A percentile compares a stretch with the other conserved stretches of the same genome.
Evolutionary conservation across 768 basidiomycete species (phyloP).

Genomic region (Lactarius quietus): DNA sequence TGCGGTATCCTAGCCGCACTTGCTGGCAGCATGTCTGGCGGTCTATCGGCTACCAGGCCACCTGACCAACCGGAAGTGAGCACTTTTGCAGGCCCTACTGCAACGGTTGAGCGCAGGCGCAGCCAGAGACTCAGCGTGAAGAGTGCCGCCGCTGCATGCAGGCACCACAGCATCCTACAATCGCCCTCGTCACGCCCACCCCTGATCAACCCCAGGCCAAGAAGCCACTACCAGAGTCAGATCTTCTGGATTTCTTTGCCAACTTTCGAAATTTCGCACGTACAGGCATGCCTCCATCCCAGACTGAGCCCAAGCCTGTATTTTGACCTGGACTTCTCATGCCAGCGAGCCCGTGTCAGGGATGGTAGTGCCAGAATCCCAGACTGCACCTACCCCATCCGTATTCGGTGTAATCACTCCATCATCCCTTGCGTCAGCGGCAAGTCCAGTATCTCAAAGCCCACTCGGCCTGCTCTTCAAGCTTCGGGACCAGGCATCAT

Average conservation of each 20-base stretch:
- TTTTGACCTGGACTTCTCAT: neutral
- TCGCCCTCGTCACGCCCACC: constrained; percentile 33
- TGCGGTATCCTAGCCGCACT: constrained; percentile 91
- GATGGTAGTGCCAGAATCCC: neutral
- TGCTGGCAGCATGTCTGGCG: constrained; percentile 46
- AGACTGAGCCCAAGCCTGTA: constrained; percentile 26
- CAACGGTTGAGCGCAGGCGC: constrained; percentile 55
- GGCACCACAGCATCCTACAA: constrained; percentile 25
- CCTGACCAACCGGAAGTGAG: constrained; percentile 25
- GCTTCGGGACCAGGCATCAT: neutral
- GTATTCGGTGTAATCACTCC: neutral
- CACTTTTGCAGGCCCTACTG: constrained; percentile 21
- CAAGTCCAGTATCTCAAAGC: neutral
- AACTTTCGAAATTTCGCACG: constrained; percentile 43
- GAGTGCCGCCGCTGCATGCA: constrained; percentile 34
- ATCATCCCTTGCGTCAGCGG: neutral
- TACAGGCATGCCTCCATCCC: constrained; percentile 24
- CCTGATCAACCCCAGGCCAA: constrained; percentile 27
- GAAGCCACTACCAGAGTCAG: constrained; percentile 23
- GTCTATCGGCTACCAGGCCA: constrained; percentile 24
- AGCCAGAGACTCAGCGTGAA: constrained; percentile 83
- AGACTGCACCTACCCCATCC: neutral
- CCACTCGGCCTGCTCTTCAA: neutral
- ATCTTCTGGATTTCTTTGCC: constrained; percentile 64
- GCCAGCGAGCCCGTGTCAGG: neutral